Conservation (phyloP, 1,139 yeast genomes). For the Arxiozyma heterogenica region DNA sequence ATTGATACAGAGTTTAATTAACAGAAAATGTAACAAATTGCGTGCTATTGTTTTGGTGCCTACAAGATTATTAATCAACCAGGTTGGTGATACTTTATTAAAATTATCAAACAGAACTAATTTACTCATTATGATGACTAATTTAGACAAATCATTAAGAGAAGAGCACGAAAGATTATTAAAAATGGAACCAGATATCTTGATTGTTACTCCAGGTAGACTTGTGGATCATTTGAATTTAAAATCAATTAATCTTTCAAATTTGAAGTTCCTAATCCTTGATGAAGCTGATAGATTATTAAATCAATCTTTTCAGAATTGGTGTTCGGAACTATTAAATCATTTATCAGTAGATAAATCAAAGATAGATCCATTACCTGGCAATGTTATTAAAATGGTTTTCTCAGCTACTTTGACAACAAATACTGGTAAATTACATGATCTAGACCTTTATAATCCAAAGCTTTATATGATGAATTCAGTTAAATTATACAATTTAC, state of each 20-base stretch:
- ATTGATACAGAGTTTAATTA: slow-evolving; percentile 55
- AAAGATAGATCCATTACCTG: slow-evolving; percentile 18
- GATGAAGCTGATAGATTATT: slow-evolving; percentile 94
- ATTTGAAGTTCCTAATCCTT: slow-evolving; percentile 62
- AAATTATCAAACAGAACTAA: slow-evolving; percentile 59
- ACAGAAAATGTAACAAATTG: slow-evolving; percentile 60
- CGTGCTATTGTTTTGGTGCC: slow-evolving; percentile 81
- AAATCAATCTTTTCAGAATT: slow-evolving; percentile 86
- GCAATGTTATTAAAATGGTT: slow-evolving; percentile 49
- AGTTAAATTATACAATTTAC: slow-evolving; percentile 43
- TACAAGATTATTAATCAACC: slow-evolving; percentile 77
- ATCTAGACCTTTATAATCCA: slow-evolving; percentile 59
- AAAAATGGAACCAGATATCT: slow-evolving; percentile 58
- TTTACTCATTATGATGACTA: slow-evolving; percentile 49
- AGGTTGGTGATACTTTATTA: slow-evolving; percentile 61
- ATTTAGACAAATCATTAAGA: slow-evolving; percentile 50
- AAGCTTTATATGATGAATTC: slow-evolving; percentile 64
- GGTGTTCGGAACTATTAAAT: slow-evolving; percentile 65
- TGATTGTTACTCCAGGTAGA: slow-evolving; percentile 88
- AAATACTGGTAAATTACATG: slow-evolving; percentile 77
- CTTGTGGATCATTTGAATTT: slow-evolving; percentile 71
- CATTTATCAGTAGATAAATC: slow-evolving; percentile 30
- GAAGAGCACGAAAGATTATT: slow-evolving; percentile 53
- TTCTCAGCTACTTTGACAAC: slow-evolving; percentile 93
- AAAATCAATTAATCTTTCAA: slow-evolving; percentile 35